Conservation (phyloP, 2,329 filamentous ascomycete species). For the Pestalotiopsis sp. region DNA sequence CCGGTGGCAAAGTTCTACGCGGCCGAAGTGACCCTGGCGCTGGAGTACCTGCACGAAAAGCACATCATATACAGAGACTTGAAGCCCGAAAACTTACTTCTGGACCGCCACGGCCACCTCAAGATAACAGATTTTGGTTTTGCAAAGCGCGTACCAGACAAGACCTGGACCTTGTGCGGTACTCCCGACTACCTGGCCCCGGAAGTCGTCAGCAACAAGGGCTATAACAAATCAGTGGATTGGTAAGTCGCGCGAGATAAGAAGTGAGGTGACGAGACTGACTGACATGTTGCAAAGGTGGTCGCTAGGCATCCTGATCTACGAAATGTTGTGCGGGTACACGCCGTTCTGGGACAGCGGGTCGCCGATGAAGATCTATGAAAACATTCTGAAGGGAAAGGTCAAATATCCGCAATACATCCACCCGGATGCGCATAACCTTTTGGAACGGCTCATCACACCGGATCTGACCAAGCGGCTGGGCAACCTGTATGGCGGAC, state of each 20-base stretch:
- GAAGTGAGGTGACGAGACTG: neutral
- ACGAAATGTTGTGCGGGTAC: slow-evolving; percentile 99
- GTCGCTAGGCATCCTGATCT: slow-evolving; percentile 97
- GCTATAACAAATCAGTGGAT: slow-evolving; percentile 99
- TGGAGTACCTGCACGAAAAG: slow-evolving; percentile 92
- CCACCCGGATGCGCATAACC: slow-evolving; percentile 89
- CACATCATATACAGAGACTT: slow-evolving; percentile 98
- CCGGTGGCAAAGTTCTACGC: slow-evolving; percentile 99
- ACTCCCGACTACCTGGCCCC: slow-evolving; percentile 97
- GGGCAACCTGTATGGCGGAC: slow-evolving; percentile 89
- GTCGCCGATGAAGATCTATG: slow-evolving; percentile 98
- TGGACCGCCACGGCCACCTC: slow-evolving; percentile 90
- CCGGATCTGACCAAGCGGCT: slow-evolving; percentile 92
- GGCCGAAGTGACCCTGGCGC: slow-evolving; percentile 90
- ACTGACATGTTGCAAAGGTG: slow-evolving; percentile 65
- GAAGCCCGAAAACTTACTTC: slow-evolving; percentile 90
- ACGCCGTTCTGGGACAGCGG: slow-evolving; percentile 99
- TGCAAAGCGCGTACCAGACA: slow-evolving; percentile 96
- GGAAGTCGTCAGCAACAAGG: slow-evolving; percentile 98
- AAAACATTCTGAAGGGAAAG: slow-evolving; percentile 94
- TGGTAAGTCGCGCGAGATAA: slow-evolving; percentile 65
- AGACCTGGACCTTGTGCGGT: slow-evolving; percentile 98
- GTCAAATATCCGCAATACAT: slow-evolving; percentile 98
- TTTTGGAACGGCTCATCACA: slow-evolving; percentile 91
- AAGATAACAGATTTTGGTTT: slow-evolving; percentile 99